A percentile compares a stretch with the other conserved stretches of the same genome.
These are phyloP conservation scores for Aspergillus sojae DNA, from an alignment of 2,329 filamentous ascomycete species.

Conservation along the genomic window DNA sequence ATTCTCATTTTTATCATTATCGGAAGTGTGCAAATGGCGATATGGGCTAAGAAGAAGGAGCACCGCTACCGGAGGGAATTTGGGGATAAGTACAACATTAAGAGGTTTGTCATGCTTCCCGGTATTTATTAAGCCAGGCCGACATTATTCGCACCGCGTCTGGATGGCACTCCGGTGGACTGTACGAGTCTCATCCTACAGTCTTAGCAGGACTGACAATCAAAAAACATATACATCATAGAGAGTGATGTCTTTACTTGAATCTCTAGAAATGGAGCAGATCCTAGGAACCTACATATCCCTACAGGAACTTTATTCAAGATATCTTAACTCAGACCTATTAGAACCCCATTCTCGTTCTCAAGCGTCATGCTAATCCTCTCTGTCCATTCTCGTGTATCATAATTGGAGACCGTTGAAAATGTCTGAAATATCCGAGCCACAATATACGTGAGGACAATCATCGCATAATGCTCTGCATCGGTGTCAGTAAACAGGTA, in stretches of 20 bases:
- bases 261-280: too few relatives aligned
- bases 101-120: slow-evolving; percentile 81
- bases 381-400: slow-evolving; percentile 13
- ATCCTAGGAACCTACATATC: too few relatives aligned
- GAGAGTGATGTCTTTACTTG: too few relatives aligned
- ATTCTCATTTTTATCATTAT: slow-evolving; percentile 75
- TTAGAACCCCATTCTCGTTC: slow-evolving; percentile 19
- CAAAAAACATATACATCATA: fast-evolving
- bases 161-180: background rate
- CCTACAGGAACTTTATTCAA: background rate
- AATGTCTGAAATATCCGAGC: slow-evolving; percentile 18
- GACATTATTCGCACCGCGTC: background rate
- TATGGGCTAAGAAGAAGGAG: slow-evolving; percentile 93
- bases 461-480: slow-evolving; percentile 18
- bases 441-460: slow-evolving; percentile 18
- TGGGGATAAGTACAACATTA: slow-evolving; percentile 91
- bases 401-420: slow-evolving; percentile 12
- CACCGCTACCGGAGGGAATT: slow-evolving; percentile 86
- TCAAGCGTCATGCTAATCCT: slow-evolving; percentile 19
- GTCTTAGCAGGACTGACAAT: background rate
- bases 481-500: background rate
- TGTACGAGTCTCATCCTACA: background rate
- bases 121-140: slow-evolving; percentile 63
- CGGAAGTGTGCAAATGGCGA: slow-evolving; percentile 76
- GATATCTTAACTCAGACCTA: background rate